Evolutionary conservation across 2,329 filamentous ascomycete genomes (phyloP), one percentile per base, ranked within the genome.

Genomic region (Dactylonectria estremocensis): DNA sequence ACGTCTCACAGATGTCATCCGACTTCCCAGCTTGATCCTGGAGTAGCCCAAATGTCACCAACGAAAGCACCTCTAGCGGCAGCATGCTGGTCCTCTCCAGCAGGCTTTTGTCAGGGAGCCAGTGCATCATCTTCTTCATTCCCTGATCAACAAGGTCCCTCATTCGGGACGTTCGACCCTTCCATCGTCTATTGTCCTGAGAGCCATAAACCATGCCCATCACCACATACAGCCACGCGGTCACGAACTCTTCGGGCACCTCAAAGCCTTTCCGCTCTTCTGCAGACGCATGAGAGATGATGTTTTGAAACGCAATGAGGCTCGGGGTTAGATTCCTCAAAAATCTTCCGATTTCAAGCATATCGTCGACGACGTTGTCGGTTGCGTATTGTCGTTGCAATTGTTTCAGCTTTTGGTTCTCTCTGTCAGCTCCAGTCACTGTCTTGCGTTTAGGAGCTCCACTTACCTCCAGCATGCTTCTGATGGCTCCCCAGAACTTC

Each of bases 401-500:
- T 33, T 40, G 49, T 11, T 50, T 56, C 43, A 70, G 14, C 72
- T 74, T 66, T 55, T 7, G 24, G 2, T 40, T 52, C 5, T 9
- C 4, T 10, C 16, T 45, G 31, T 74, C 14, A 72, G 72, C 31
- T 22, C 56, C 40, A 33, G 35, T 20, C 45, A 43, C 18, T 28
- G 18, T 40, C 10, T 5, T 55, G 18, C 20, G 8, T 20, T 20
- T 28, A 22, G 2, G 13, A n/a, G 11, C 3, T 10, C 2, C 11
- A 62, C 76, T 71, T 71, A 82, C 81, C 40, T 63, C 49, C 5
- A 82, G 66, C 5, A 80, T 24, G 2, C 59, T 65, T 62, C 74
- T 74, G 0, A 83, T 45, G n/a, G 83, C 81, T 2, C 83, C 84
- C 84, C 84, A 86, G 60, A 80, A 86, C 61, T 83, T 85, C 5